A percentile compares a stretch with the other conserved stretches of the same genome.
These are phyloP conservation scores for Porodaedalea pini DNA, from an alignment of 1,284 basidiomycete genomes.

Conservation along the genomic window DNA sequence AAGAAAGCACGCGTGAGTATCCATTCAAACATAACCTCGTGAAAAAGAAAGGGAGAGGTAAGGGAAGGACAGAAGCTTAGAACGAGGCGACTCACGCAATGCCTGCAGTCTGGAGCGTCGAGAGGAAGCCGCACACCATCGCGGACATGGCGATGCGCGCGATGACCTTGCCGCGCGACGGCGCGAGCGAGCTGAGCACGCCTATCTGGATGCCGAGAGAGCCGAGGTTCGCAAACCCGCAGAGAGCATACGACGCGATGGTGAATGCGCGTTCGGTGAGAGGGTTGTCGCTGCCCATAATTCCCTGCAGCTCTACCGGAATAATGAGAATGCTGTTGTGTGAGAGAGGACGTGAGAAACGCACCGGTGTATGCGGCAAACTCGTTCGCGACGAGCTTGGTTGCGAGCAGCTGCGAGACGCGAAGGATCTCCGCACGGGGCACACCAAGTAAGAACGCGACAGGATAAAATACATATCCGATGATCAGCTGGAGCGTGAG, in stretches of 20 bases:
- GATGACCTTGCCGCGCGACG: conserved; percentile 36
- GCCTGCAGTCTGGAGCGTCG: conserved; percentile 20
- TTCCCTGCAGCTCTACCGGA: conserved; percentile 45
- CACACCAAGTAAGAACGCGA: conserved; percentile 82
- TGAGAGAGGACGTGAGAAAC: conserved; percentile 21
- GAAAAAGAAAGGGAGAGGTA: not conserved
- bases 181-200: conserved; percentile 59
- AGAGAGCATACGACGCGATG: conserved; percentile 80
- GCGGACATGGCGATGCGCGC: conserved; percentile 38
- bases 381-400: conserved; percentile 86
- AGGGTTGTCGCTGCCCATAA: conserved; percentile 48
- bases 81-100: conserved; percentile 18
- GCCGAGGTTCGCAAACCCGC: conserved; percentile 86
- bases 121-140: conserved; percentile 30
- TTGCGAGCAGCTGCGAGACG: conserved; percentile 79
- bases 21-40: not conserved
- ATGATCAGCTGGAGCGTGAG: conserved; percentile 84
- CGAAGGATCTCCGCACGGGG: conserved; percentile 68
- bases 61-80: not conserved
- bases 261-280: conserved; percentile 71
- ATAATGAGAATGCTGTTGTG: not conserved
- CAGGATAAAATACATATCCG: conserved; percentile 84
- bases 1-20: conserved; percentile 6
- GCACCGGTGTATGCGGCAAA: conserved; percentile 72
- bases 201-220: conserved; percentile 90